These are phyloP conservation scores for Calonectria hawksworthii DNA, from an alignment of 2,329 filamentous ascomycete genomes.

Conservation along the genomic window DNA sequence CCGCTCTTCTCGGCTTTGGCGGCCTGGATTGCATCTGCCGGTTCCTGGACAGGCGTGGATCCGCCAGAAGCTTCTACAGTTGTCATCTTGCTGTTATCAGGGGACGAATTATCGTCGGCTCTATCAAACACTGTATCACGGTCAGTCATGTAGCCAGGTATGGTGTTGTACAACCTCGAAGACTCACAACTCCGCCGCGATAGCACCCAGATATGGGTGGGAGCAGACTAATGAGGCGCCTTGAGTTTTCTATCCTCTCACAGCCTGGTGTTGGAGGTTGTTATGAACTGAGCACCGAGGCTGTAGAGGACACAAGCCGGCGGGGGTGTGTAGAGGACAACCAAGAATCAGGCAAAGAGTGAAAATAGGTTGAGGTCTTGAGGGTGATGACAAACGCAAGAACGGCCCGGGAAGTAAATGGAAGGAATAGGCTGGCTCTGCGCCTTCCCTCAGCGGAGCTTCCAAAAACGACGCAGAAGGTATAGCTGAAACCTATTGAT, in stretches of 20 bases:
- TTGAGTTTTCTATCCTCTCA: not conserved
- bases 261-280: too few relatives aligned
- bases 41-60: slow-evolving; percentile 29
- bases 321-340: not conserved
- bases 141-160: slow-evolving; percentile 12
- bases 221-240: not conserved
- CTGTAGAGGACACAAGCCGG: not conserved
- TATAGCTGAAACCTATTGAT: not conserved
- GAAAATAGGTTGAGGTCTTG: not conserved
- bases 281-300: not conserved
- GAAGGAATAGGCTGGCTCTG: slow-evolving; percentile 26
- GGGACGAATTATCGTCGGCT: not conserved
- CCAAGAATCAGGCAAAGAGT: not conserved
- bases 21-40: slow-evolving; percentile 17
- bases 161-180: not conserved
- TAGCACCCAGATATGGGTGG: not conserved
- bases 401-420: slow-evolving; percentile 24
- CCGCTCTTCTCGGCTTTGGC: slow-evolving; percentile 39
- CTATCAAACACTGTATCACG: slow-evolving; percentile 6
- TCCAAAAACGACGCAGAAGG: slow-evolving; percentile 7
- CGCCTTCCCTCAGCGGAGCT: slow-evolving; percentile 13
- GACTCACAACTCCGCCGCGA: slow-evolving; percentile 15
- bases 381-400: slow-evolving; percentile 25
- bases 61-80: slow-evolving; percentile 27
- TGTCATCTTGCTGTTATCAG: slow-evolving; percentile 31